Percentiles rank a stretch among this genome's conserved stretches.
phyloP scores from a whole-genome alignment of 805 yeast species.

The Yarrowia sp. region DNA sequence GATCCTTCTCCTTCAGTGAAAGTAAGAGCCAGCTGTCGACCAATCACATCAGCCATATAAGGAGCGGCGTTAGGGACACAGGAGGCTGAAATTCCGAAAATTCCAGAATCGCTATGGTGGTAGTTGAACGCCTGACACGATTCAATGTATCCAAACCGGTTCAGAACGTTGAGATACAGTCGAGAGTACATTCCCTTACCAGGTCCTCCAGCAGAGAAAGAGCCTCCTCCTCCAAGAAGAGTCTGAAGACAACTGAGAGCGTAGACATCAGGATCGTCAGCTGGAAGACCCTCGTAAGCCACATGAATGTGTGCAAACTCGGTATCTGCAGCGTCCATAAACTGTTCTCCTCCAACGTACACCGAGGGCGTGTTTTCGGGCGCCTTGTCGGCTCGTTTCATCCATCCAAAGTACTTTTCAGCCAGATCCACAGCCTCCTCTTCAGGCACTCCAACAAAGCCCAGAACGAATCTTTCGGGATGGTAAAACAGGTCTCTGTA shows the following conservation, averaged over 20 bases:
- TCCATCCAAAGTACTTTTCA: constrained; percentile 60
- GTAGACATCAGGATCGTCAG: constrained; percentile 80
- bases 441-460: constrained; percentile 82
- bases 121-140: constrained; percentile 85
- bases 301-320: constrained; percentile 82
- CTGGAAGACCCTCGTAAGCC: constrained; percentile 84
- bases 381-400: constrained; percentile 41
- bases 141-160: constrained; percentile 88
- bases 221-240: constrained; percentile 93
- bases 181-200: constrained; percentile 99
- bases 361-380: constrained; percentile 29
- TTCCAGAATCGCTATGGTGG: constrained; percentile 83
- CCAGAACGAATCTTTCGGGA: constrained; percentile 80
- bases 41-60: constrained; percentile 75
- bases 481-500: constrained; percentile 67
- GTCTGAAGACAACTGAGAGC: constrained; percentile 89
- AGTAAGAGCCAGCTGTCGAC: constrained; percentile 55
- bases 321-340: constrained; percentile 53
- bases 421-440: constrained; percentile 65
- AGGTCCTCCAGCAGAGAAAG: constrained; percentile 98
- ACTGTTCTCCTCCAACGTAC: constrained; percentile 33
- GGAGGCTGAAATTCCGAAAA: constrained; percentile 84
- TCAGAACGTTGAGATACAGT: constrained; percentile 84
- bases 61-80: constrained; percentile 85
- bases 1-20: constrained; percentile 59